Percentiles rank a stretch among this genome's conserved stretches.
Conservation (phyloP, 176 grass and related monocot genomes). For the Elaeis guineensis region DNA sequence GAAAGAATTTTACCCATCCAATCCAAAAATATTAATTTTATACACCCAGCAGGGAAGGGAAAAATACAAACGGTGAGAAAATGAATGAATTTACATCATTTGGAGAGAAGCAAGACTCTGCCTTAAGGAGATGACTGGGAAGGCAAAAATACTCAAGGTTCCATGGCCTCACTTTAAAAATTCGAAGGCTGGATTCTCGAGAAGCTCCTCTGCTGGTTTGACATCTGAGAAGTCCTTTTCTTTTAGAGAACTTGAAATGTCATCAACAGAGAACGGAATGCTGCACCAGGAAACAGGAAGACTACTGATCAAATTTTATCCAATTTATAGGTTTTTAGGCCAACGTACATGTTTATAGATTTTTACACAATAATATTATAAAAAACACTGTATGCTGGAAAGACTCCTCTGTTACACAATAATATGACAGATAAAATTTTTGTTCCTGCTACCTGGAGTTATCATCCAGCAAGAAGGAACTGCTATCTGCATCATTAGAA, state of each 20-base stretch:
- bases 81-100: not conserved
- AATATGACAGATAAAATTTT: too few species aligned
- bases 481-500: slow-evolving; percentile 68
- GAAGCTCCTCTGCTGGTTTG: slow-evolving; percentile 71
- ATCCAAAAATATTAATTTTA: slow-evolving; percentile 22
- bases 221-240: slow-evolving; percentile 83
- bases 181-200: slow-evolving; percentile 83
- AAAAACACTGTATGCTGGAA: too few species aligned
- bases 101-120: slow-evolving; percentile 30
- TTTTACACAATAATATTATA: too few species aligned
- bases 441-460: slow-evolving; percentile 53
- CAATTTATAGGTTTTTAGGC: not conserved
- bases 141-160: slow-evolving; percentile 22
- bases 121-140: slow-evolving; percentile 11
- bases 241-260: slow-evolving; percentile 74
- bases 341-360: too few species aligned
- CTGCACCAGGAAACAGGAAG: slow-evolving; percentile 31
- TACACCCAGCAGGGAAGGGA: slow-evolving; percentile 15
- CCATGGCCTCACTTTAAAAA: slow-evolving; percentile 88
- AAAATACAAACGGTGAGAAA: slow-evolving; percentile 17
- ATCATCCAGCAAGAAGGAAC: slow-evolving; percentile 87
- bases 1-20: slow-evolving; percentile 38
- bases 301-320: slow-evolving; percentile 12
- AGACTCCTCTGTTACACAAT: too few species aligned
- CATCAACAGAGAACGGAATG: slow-evolving; percentile 92